Base-by-base conservation (phyloP, 495 filamentous ascomycete genomes). In the Hypoxylon rickii region DNA sequence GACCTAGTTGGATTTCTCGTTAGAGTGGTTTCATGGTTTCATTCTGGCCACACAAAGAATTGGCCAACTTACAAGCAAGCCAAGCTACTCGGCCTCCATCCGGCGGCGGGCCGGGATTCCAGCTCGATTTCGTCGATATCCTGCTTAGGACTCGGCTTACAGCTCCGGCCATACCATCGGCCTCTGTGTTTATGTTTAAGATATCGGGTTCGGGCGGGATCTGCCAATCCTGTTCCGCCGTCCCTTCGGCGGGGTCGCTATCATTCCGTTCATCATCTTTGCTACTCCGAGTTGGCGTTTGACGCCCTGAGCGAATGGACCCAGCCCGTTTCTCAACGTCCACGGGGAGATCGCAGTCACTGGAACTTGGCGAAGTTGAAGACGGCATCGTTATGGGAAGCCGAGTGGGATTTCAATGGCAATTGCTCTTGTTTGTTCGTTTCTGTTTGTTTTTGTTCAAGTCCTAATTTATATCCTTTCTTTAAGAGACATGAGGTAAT, bases 31-130 rank as follows among this genome's bases (percentile, higher is more conserved):
- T n/a, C n/a, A n/a, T n/a, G n/a, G n/a, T n/a, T n/a, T n/a, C n/a
- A n/a, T n/a, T n/a, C n/a, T n/a, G n/a, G n/a, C n/a, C n/a, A n/a
- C n/a, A n/a, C n/a, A n/a, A 19, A 36, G 42, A 29, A 29, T 10
- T 29, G 24, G 24, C 24, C 17, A 33, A 53, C 54, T 37, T 40
- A 78, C 75, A 76, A 20, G 74, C 72, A 1, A 68, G 44, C 80
- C 81, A 84, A 13, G 78, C 81, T 26, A 64, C 56, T 37, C 48
- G 51, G 1, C 81, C 81, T 1, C 81, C 81, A 50, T 83, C 80
- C 7, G 81, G 81, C 2, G 81, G 81, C 22, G 79, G 79, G 1
- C 71, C 73, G 0, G 76, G 76, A 41, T 75, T 72, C 67, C 67
- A 73, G 34, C 65, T 72, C 12, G 67, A 69, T 26, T 72, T 74